Percentiles rank a stretch among this genome's conserved stretches.
phyloP scores from a whole-genome alignment of 169 alveolate genomes.

The Plasmodium berghei region DNA sequence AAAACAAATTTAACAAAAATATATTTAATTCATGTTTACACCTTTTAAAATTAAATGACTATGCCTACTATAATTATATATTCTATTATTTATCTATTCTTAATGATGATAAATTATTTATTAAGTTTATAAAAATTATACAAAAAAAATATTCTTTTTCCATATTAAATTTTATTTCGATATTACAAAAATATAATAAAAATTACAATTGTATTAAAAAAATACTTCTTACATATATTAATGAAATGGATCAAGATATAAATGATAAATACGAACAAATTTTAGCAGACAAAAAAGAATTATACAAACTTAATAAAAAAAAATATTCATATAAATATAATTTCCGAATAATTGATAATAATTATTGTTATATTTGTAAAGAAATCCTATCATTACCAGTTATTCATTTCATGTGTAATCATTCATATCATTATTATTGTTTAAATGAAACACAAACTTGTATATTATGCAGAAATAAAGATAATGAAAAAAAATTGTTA shows the following conservation, averaged over 20 bases:
- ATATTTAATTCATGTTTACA: constrained; percentile 43
- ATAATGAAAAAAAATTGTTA: constrained; percentile 59
- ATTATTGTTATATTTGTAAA: constrained; percentile 53
- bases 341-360: constrained; percentile 52
- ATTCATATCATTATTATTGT: constrained; percentile 70
- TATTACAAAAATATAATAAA: constrained; percentile 59
- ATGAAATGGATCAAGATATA: constrained; percentile 47
- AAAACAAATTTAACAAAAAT: constrained; percentile 10
- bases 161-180: constrained; percentile 26
- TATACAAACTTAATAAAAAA: constrained; percentile 54
- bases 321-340: constrained; percentile 18
- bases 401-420: constrained; percentile 58
- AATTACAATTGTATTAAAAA: constrained; percentile 42
- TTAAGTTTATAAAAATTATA: constrained; percentile 47
- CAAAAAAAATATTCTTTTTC: constrained; percentile 25
- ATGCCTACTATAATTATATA: constrained; percentile 38
- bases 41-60: constrained; percentile 32
- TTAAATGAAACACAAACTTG: constrained; percentile 42
- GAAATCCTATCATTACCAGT: constrained; percentile 48
- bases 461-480: constrained; percentile 55
- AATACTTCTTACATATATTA: constrained; percentile 37
- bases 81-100: constrained; percentile 54
- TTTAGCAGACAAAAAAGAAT: constrained; percentile 43
- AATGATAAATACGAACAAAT: constrained; percentile 43
- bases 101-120: constrained; percentile 59